Percentiles rank a stretch among this genome's conserved stretches.
Evolutionary conservation across 495 filamentous ascomycete species (phyloP).

Genomic region (Symbiotaphrina buchneri): DNA sequence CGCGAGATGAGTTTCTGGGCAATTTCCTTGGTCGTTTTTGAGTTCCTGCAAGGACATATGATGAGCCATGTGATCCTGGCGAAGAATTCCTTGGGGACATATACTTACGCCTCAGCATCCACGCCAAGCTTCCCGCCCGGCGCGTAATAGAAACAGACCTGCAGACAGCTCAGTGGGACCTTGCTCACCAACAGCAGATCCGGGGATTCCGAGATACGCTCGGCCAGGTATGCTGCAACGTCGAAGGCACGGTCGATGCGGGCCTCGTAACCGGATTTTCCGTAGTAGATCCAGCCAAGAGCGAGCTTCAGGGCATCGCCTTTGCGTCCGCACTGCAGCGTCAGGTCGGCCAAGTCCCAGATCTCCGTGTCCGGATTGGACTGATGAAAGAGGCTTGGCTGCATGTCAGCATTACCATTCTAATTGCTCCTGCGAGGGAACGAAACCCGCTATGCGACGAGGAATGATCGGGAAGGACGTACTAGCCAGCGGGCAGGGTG

Average conservation of each 20-base stretch:
- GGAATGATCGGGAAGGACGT: neutral
- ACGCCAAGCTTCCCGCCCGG: slow-evolving; percentile 12
- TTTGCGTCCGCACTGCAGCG: slow-evolving; percentile 73
- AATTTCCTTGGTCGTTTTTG: slow-evolving; percentile 42
- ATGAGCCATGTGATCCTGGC: too few species aligned
- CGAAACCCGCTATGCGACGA: neutral
- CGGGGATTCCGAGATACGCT: slow-evolving; percentile 21
- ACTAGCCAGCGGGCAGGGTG: slow-evolving; percentile 64
- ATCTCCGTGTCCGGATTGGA: slow-evolving; percentile 26
- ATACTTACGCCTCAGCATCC: too few species aligned
- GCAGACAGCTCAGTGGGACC: slow-evolving; percentile 68
- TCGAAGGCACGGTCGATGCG: slow-evolving; percentile 35
- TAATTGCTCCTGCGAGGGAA: slow-evolving; percentile 1
- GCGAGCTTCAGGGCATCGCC: slow-evolving; percentile 76
- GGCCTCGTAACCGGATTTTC: slow-evolving; percentile 22
- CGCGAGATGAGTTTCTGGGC: slow-evolving; percentile 36
- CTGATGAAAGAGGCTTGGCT: slow-evolving; percentile 41
- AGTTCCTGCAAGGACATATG: slow-evolving; percentile 9
- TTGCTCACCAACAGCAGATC: slow-evolving; percentile 51
- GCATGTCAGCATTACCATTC: too few species aligned
- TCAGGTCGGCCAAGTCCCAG: slow-evolving; percentile 86
- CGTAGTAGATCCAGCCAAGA: slow-evolving; percentile 77
- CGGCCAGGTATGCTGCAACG: slow-evolving; percentile 39
- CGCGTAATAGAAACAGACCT: slow-evolving; percentile 86
- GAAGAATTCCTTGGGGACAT: too few species aligned